Evolutionary conservation across 2,329 filamentous ascomycete species (phyloP).

Genomic region (Plenodomus tracheiphilus): DNA sequence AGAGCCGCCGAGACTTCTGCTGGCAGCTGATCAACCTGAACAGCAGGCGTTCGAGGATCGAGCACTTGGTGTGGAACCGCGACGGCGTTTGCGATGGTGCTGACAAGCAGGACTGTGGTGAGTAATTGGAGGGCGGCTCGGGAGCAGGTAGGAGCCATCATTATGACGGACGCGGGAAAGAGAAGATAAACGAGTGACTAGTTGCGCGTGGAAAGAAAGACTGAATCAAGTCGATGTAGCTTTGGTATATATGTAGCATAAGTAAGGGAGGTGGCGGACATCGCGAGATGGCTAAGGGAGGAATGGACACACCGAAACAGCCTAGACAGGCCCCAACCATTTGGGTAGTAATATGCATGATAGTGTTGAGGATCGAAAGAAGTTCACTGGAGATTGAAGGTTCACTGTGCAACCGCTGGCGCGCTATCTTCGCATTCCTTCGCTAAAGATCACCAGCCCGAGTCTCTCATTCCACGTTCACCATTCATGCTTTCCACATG

Average conservation of each 20-base stretch:
- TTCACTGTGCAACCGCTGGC: constrained; percentile 9
- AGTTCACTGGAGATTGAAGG: constrained; percentile 5
- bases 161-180: constrained; percentile 4
- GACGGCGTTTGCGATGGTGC: constrained; percentile 7
- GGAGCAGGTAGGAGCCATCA: constrained; percentile 10
- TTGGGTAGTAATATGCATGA: constrained; percentile 12
- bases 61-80: constrained; percentile 12
- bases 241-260: constrained; percentile 15
- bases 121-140: constrained; percentile 9
- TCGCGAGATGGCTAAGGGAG: constrained; percentile 14
- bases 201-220: constrained; percentile 2
- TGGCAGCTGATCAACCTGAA: neutral
- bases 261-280: constrained; percentile 12
- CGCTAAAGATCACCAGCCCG: neutral
- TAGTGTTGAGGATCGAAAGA: constrained; percentile 12
- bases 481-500: constrained; percentile 12
- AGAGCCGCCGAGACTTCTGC: neutral
- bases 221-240: neutral
- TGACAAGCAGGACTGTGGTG: constrained; percentile 8
- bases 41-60: constrained; percentile 1
- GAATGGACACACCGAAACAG: constrained; percentile 10
- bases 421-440: constrained; percentile 14
- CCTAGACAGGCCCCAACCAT: constrained; percentile 6
- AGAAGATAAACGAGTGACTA: constrained; percentile 9
- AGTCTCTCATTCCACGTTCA: constrained; percentile 15